Percentiles rank a stretch among this genome's conserved stretches.
Conservation (phyloP, 108 stramenopile genomes). For the Skeletonema marinoi region DNA sequence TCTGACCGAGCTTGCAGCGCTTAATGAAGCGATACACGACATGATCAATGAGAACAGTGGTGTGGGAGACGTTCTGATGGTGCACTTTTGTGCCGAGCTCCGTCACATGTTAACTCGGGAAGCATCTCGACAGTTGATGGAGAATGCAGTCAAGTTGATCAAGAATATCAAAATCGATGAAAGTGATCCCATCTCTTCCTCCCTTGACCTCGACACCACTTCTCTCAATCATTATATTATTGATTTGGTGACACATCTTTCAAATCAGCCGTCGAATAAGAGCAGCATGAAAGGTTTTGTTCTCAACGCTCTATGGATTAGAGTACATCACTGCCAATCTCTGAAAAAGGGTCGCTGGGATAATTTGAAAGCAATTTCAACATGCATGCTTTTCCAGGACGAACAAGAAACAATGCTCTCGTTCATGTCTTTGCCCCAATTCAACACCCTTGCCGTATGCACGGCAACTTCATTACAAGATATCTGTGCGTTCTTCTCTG, state of each 20-base stretch:
- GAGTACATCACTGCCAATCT: conserved; percentile 1
- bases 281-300: background rate
- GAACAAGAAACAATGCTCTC: conserved; percentile 2
- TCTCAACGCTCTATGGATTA: conserved; percentile 19
- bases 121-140: background rate
- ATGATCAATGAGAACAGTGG: background rate
- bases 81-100: background rate
- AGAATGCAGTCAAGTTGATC: background rate
- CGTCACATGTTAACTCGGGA: background rate
- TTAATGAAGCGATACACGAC: conserved; percentile 2
- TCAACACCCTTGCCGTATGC: background rate
- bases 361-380: background rate
- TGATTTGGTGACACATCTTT: background rate
- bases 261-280: conserved; percentile 1
- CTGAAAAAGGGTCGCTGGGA: background rate
- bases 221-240: background rate
- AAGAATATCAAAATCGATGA: background rate
- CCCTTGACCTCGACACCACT: background rate
- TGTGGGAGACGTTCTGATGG: background rate
- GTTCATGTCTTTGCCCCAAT: background rate
- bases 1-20: conserved; percentile 2
- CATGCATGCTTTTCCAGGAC: background rate
- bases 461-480: background rate
- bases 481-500: background rate
- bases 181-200: background rate